Base-by-base conservation (phyloP, 768 basidiomycete species). In the Cystofilobasidium macerans region DNA sequence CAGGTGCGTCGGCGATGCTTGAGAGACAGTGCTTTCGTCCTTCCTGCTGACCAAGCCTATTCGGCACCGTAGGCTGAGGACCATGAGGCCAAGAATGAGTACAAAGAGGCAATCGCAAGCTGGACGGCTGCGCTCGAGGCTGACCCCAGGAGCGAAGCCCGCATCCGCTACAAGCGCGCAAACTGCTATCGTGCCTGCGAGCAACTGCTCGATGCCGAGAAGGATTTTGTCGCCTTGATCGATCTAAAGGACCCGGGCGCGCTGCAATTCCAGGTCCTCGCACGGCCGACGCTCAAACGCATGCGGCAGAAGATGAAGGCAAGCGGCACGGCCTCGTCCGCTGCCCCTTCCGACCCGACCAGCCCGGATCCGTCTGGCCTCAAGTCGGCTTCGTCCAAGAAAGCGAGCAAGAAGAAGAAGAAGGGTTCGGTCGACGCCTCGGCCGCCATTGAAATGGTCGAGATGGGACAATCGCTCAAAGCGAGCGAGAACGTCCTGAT, bases 1-100 rank as follows among this genome's bases (percentile, higher is more conserved):
- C 51, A 54, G 51, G 51, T 54, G 51, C 51, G 51, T 32, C 28
- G n/a, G n/a, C n/a, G n/a, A n/a, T n/a, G n/a, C n/a, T n/a, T n/a
- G n/a, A n/a, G n/a, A n/a, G n/a, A n/a, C n/a, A n/a, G n/a, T n/a
- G n/a, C n/a, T n/a, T n/a, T n/a, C n/a, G n/a, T n/a, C n/a, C n/a
- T n/a, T n/a, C n/a, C n/a, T n/a, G n/a, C n/a, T n/a, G n/a, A n/a
- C n/a, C n/a, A n/a, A n/a, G n/a, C n/a, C n/a, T n/a, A n/a, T 32
- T 54, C 14, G 12, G 13, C 28, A 12, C 4, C 28, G n/a, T 30
- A 54, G 51, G 51, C 51, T 2, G 51, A 54, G 28, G 28, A 3
- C 26, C 51, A 54, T 20, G 51, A 54, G 51, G 2, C 16, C 5
- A 28, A 30, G 28, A 8, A 8, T 30, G 28, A 54, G 51, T 32